phyloP scores from a whole-genome alignment of 345 rosid species.

The Dipteronia dyeriana region DNA sequence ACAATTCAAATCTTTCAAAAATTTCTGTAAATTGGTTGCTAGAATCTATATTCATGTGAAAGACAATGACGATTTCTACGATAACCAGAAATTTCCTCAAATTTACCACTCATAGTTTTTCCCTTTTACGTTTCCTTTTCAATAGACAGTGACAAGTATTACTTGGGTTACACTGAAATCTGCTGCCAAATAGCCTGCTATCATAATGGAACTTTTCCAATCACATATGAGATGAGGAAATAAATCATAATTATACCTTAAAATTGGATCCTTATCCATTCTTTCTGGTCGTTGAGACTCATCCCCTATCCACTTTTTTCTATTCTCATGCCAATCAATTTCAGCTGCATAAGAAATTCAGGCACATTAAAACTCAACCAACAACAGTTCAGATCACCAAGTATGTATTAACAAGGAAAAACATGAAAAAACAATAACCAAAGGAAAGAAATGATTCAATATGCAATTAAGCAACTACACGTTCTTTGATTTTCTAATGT shows the following conservation, averaged over 20 bases:
- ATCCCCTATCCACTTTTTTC: slow-evolving; percentile 81
- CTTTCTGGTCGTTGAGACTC: slow-evolving; percentile 41
- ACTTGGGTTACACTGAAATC: not conserved
- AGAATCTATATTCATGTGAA: not conserved
- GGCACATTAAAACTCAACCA: slow-evolving; percentile 23
- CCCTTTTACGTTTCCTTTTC: not conserved
- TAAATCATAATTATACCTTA: slow-evolving; percentile 53
- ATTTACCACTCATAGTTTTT: not conserved
- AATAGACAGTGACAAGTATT: not conserved
- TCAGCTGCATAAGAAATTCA: slow-evolving; percentile 49
- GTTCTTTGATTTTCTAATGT: not conserved
- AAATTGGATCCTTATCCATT: slow-evolving; percentile 61
- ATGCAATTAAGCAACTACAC: not conserved
- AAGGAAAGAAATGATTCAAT: not conserved
- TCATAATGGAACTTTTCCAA: not conserved
- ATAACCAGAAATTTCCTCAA: not conserved
- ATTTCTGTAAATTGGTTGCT: not conserved
- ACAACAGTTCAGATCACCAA: not conserved
- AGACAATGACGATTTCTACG: not conserved
- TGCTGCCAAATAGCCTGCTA: no score
- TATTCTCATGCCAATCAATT: slow-evolving; percentile 68
- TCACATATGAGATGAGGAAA: not conserved
- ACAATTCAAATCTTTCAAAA: not conserved
- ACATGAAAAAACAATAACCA: not conserved
- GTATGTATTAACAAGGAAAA: not conserved